A percentile compares a stretch with the other conserved stretches of the same genome.
These are phyloP conservation scores for Elaeis guineensis DNA, from an alignment of 176 grass and related monocot species.

Conservation along the genomic window DNA sequence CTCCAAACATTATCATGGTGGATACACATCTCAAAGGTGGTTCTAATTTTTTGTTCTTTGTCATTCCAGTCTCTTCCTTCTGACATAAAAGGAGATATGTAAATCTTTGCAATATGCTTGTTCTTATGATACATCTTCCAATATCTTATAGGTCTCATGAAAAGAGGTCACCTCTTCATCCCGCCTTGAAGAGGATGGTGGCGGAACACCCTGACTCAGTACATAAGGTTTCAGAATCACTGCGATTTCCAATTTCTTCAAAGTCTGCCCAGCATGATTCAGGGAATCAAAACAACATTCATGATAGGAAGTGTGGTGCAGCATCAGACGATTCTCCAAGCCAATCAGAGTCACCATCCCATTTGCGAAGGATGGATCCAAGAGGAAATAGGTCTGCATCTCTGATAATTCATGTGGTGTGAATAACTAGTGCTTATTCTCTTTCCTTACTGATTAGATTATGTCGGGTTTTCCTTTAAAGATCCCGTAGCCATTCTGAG, in stretches of 20 bases:
- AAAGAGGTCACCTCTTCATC: conserved; percentile 24
- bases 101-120: too few species aligned
- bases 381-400: conserved; percentile 22
- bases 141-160: conserved; percentile 39
- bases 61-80: too few species aligned
- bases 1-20: conserved; percentile 18
- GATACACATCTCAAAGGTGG: conserved; percentile 43
- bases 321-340: conserved; percentile 1
- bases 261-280: conserved; percentile 20
- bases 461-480: background rate
- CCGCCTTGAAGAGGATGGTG: conserved; percentile 22
- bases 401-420: too few species aligned
- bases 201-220: conserved; percentile 14
- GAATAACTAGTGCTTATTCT: too few species aligned
- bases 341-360: conserved; percentile 3
- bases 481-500: conserved; percentile 15
- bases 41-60: conserved; percentile 1
- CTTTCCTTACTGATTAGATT: background rate
- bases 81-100: too few species aligned
- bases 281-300: conserved; percentile 10
- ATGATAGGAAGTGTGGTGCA: background rate
- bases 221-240: conserved; percentile 11
- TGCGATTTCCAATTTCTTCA: conserved; percentile 16
- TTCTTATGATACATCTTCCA: background rate
- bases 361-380: conserved; percentile 13